A percentile compares a stretch with the other conserved stretches of the same genome.
Evolutionary conservation across 306 rosid species (phyloP).

Genomic region (Dryas drummondii): DNA sequence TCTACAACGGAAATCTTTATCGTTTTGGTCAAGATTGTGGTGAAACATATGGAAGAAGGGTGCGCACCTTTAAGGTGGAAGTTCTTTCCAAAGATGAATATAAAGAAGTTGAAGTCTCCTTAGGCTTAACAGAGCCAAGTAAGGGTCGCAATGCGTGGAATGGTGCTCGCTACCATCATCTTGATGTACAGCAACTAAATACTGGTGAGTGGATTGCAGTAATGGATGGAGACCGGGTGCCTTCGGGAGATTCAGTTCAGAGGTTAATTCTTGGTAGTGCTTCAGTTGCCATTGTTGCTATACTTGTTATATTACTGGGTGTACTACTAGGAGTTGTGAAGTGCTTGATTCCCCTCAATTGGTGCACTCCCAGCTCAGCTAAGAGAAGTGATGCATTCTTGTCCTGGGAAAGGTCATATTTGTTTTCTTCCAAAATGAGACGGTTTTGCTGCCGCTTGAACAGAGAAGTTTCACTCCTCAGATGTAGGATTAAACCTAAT

Average conservation of each 20-base stretch:
- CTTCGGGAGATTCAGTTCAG: slow-evolving; percentile 74
- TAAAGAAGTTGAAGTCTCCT: slow-evolving; percentile 77
- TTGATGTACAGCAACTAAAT: slow-evolving; percentile 79
- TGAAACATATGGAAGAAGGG: slow-evolving; percentile 81
- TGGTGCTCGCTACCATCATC: slow-evolving; percentile 89
- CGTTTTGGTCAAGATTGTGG: slow-evolving; percentile 96
- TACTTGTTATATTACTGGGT: slow-evolving; percentile 67
- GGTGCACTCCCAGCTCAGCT: slow-evolving; percentile 59
- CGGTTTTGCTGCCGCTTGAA: slow-evolving; percentile 87
- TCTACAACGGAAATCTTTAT: slow-evolving; percentile 68
- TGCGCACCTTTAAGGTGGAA: slow-evolving; percentile 75
- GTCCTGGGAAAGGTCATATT: slow-evolving; percentile 72
- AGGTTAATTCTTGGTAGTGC: slow-evolving; percentile 77
- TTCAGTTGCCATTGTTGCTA: slow-evolving; percentile 62
- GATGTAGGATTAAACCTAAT: slow-evolving; percentile 69
- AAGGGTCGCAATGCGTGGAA: slow-evolving; percentile 97
- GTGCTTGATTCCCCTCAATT: slow-evolving; percentile 77
- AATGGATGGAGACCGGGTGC: slow-evolving; percentile 96
- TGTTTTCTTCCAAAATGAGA: slow-evolving; percentile 56
- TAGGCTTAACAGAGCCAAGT: slow-evolving; percentile 58
- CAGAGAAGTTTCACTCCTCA: slow-evolving; percentile 58
- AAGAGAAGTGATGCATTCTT: slow-evolving; percentile 52
- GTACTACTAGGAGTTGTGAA: slow-evolving; percentile 79
- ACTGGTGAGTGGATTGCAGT: slow-evolving; percentile 91
- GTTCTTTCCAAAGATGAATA: slow-evolving; percentile 65